A percentile compares a stretch with the other conserved stretches of the same genome.
These are phyloP conservation scores for Austropuccinia psidii DNA, from an alignment of 1,284 basidiomycete genomes.

Conservation along the genomic window DNA sequence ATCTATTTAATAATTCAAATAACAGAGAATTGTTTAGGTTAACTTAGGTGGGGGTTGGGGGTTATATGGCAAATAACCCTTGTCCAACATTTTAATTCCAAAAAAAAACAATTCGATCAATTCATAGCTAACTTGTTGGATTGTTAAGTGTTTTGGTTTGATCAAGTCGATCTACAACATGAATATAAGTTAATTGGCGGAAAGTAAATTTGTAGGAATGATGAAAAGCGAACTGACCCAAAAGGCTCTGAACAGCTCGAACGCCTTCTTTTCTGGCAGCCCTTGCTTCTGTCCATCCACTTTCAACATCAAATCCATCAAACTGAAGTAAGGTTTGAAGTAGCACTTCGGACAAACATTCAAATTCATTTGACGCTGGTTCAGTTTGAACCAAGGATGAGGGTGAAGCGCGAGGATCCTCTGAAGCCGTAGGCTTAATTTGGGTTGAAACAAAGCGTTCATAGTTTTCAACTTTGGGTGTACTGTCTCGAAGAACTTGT, in stretches of 20 bases:
- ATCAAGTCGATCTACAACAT: neutral
- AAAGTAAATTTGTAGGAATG: neutral
- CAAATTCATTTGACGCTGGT: conserved; percentile 46
- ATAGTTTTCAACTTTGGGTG: conserved; percentile 14
- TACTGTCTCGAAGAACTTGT: neutral
- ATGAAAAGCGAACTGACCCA: conserved; percentile 15
- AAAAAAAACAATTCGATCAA: too few species aligned
- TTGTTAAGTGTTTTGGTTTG: neutral
- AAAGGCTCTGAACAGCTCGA: conserved; percentile 54
- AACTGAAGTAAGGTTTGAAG: conserved; percentile 67
- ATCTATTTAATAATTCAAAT: too few species aligned
- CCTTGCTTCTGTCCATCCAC: conserved; percentile 63
- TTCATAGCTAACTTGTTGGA: too few species aligned
- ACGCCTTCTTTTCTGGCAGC: conserved; percentile 66
- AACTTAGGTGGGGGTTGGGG: too few species aligned
- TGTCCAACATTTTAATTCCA: too few species aligned
- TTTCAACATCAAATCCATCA: conserved; percentile 62
- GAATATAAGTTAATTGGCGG: neutral
- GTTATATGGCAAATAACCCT: too few species aligned
- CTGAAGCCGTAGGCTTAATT: conserved; percentile 47
- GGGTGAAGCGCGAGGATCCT: conserved; percentile 45
- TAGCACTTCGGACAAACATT: conserved; percentile 55
- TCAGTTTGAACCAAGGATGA: neutral
- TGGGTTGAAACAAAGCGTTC: neutral
- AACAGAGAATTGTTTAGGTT: too few species aligned